Base-by-base conservation (phyloP, 345 rosid species). In the Eucalyptus albens region DNA sequence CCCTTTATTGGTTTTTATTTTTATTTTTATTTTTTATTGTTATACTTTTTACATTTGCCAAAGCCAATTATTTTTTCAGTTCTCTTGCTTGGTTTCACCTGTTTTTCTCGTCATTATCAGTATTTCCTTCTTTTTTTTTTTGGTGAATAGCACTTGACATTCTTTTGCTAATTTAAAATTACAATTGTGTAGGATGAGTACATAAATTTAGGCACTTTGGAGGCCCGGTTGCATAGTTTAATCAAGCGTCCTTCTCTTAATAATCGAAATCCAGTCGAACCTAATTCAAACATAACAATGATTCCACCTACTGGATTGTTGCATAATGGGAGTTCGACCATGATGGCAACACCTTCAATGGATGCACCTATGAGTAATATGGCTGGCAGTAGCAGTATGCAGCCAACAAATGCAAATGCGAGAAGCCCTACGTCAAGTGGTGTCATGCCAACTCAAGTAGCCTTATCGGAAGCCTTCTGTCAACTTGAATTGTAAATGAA, bases 341-440 rank as follows among this genome's bases (percentile, higher is more conserved):
- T 60, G 31, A 60, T 60, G 17, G 69, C 16, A 3, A 27, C 16
- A 60, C 4, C 69, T 60, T 60, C 4, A 60, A 1, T 12, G 67
- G 31, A 60, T 60, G 9, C 69, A 27, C 69, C 31, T 60, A 12
- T 27, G 69, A 60, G 69, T 24, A 60, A 60, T 60, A 60, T 60
- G 33, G 33, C 15, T 6, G 31, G 8, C 3, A 60, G 16, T 12
- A 27, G 69, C 31, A 0, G 31, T 16, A 27, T 60, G 33, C 33
- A 27, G 0, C 31, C 31, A 13, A 29, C 0, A 33, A 29, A 62
- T 62, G 69, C 69, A 4, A 62, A 29, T 2, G 4, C 0, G 2
- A 17, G 33, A 62, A 62, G 69, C 17, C 69, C 4, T 62, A 14
- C 1, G 69, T 62, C 33, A 6, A 29, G 27, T 56, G 60, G 60